Evolutionary conservation across 345 rosid species (phyloP), one percentile per base, ranked within the genome.

Genomic region (Salix viminalis): DNA sequence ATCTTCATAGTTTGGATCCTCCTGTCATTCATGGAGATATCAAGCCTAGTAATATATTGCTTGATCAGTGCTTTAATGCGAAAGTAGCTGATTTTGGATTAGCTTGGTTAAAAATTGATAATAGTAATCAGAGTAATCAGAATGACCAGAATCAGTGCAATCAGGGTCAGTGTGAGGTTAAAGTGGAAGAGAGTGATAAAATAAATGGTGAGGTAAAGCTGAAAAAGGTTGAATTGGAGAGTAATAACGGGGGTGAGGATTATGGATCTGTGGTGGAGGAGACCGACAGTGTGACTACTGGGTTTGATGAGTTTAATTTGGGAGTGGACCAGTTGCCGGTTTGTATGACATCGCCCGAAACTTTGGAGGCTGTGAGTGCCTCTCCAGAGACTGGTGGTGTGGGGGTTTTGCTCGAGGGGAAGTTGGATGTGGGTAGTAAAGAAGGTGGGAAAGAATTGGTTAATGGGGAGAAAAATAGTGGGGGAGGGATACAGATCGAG

Each of bases 11-110:
- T 21, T 75, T 92, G 79, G 81, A 83, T 72, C 94, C 94, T 18
- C 92, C 93, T 9, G 94, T 90, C 56, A 89, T 95, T 58, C 97
- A 95, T 28, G 97, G 97, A 7, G 99, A 95, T 76, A 82, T 95
- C 39, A 95, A 95, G 76, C 97, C 97, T 9, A 93, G 97, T 65
- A 95, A 95, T 67, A 71, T 95, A 30, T 76, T 95, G 36, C 77
- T 95, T 83, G 99, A 95, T 84, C 86, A 83, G 37, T 70, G 60
- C 54, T 95, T 95, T 79, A 81, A 84, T 4, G 94, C 99, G 0
- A 95, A 87, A 76, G 78, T 95, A 16, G 89, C 97, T 2, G 99
- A 95, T 83, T 95, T 95, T 16, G 99, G 99, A 46, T 88, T 95
- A 21, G 91, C 99, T 2, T 89, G 96, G 81, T 72, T 88, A 85